Evolutionary conservation across 2,329 filamentous ascomycete genomes (phyloP).

Genomic region (Cladosporium sp.): DNA sequence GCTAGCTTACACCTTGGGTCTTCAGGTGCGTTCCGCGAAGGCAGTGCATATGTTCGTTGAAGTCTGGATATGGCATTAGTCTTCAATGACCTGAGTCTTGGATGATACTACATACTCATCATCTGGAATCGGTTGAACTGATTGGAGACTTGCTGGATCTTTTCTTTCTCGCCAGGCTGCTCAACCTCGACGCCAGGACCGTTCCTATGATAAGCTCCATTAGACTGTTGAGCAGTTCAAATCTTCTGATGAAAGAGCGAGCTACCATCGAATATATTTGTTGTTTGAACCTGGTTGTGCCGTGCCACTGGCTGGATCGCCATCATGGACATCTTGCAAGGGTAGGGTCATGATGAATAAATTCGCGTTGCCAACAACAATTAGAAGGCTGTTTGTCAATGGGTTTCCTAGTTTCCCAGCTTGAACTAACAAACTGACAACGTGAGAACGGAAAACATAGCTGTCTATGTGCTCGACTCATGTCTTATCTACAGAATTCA

Average conservation of each 20-base stretch:
- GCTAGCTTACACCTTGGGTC: constrained; percentile 26
- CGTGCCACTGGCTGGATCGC: constrained; percentile 19
- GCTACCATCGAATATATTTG: constrained; percentile 24
- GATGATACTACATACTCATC: constrained; percentile 23
- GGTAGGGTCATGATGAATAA: constrained; percentile 1
- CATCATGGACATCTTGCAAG: constrained; percentile 13
- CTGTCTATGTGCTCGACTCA: too few relatives aligned
- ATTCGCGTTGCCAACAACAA: not conserved
- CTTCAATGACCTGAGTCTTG: not conserved
- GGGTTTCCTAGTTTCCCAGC: too few relatives aligned
- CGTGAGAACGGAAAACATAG: too few relatives aligned
- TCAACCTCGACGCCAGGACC: constrained; percentile 32
- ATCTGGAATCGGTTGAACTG: constrained; percentile 37
- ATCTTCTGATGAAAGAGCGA: not conserved
- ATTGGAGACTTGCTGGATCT: constrained; percentile 35
- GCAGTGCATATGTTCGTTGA: constrained; percentile 36
- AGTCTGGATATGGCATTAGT: constrained; percentile 17
- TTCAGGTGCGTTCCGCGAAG: constrained; percentile 37
- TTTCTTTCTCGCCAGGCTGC: constrained; percentile 31
- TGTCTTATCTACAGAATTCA: not conserved
- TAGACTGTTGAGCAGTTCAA: not conserved
- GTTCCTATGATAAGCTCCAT: constrained; percentile 23
- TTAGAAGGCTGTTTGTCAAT: too few relatives aligned
- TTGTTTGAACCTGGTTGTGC: constrained; percentile 14
- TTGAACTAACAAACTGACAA: too few relatives aligned